Evolutionary conservation across 1,284 basidiomycete species (phyloP).

Genomic region (Ganoderma resinaceum): DNA sequence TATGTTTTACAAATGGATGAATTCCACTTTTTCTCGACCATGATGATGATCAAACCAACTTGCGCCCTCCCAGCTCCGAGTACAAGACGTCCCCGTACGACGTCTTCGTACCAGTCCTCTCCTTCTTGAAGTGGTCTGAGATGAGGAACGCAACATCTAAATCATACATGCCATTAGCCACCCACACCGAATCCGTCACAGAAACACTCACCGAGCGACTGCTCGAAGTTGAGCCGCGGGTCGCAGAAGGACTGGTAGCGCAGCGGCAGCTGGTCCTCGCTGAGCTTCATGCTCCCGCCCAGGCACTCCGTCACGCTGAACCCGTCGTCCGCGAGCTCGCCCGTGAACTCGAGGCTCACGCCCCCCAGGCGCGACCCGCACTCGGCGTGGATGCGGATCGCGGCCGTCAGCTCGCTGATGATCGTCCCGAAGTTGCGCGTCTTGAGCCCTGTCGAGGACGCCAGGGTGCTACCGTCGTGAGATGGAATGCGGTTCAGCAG

Average conservation of each 20-base stretch:
- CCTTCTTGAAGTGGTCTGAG: constrained; percentile 80
- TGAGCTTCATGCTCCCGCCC: constrained; percentile 83
- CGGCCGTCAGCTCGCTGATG: constrained; percentile 86
- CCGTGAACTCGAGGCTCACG: constrained; percentile 97
- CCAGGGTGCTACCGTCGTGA: constrained; percentile 68
- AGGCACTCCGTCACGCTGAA: constrained; percentile 91
- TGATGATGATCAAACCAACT: constrained; percentile 9
- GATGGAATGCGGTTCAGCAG: not conserved
- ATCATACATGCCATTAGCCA: not conserved
- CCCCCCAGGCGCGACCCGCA: constrained; percentile 85
- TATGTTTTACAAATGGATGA: not conserved
- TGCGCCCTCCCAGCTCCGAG: constrained; percentile 39
- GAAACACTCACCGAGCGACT: constrained; percentile 69
- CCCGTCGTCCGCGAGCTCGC: constrained; percentile 92
- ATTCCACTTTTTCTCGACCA: not conserved
- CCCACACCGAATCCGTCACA: not conserved
- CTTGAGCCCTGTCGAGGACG: constrained; percentile 80
- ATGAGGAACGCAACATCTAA: constrained; percentile 81
- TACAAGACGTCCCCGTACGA: constrained; percentile 38
- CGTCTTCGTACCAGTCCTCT: constrained; percentile 44
- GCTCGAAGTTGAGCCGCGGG: constrained; percentile 84
- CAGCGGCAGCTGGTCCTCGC: constrained; percentile 74
- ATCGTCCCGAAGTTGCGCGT: constrained; percentile 94
- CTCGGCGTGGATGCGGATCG: constrained; percentile 81
- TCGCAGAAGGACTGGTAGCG: constrained; percentile 79